Evolutionary conservation across 1,284 basidiomycete genomes (phyloP).

Genomic region (Ustilago sp.): DNA sequence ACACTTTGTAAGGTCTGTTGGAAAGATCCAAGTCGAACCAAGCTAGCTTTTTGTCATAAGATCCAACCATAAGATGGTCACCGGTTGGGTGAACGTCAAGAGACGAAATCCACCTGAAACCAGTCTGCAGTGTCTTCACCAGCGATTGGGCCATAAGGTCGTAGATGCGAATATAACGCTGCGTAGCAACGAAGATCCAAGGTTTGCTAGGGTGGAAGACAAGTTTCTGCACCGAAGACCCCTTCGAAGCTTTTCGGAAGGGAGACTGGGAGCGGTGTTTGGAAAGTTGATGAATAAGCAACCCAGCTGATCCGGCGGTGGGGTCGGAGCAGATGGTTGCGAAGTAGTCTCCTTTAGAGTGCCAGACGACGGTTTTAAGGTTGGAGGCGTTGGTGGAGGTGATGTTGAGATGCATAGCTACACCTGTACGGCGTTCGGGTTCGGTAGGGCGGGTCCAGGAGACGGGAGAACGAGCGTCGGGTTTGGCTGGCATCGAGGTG

Average conservation of each 20-base stretch:
- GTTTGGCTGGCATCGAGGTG: constrained; percentile 43
- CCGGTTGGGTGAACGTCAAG: constrained; percentile 88
- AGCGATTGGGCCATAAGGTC: constrained; percentile 93
- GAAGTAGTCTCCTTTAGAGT: constrained; percentile 94
- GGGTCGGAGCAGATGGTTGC: constrained; percentile 77
- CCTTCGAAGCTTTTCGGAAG: constrained; percentile 88
- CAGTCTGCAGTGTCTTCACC: constrained; percentile 89
- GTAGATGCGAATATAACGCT: constrained; percentile 95
- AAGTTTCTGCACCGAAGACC: constrained; percentile 84
- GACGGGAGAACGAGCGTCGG: constrained; percentile 67
- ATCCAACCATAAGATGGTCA: constrained; percentile 95
- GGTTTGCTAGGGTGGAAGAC: constrained; percentile 95
- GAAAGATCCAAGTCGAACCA: constrained; percentile 99
- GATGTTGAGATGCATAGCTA: constrained; percentile 69
- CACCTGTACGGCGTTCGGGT: constrained; percentile 72
- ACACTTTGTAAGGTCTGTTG: constrained; percentile 93
- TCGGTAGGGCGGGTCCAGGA: constrained; percentile 73
- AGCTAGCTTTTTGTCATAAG: constrained; percentile 95
- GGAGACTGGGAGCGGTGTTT: constrained; percentile 96
- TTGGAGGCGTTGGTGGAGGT: constrained; percentile 75
- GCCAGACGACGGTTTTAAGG: constrained; percentile 89
- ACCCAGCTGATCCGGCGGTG: constrained; percentile 77
- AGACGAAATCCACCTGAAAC: constrained; percentile 95
- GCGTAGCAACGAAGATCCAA: constrained; percentile 98
- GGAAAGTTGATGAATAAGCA: constrained; percentile 94